These are phyloP conservation scores for Monosporascus sp. DNA, from an alignment of 2,329 filamentous ascomycete species.

Conservation along the genomic window DNA sequence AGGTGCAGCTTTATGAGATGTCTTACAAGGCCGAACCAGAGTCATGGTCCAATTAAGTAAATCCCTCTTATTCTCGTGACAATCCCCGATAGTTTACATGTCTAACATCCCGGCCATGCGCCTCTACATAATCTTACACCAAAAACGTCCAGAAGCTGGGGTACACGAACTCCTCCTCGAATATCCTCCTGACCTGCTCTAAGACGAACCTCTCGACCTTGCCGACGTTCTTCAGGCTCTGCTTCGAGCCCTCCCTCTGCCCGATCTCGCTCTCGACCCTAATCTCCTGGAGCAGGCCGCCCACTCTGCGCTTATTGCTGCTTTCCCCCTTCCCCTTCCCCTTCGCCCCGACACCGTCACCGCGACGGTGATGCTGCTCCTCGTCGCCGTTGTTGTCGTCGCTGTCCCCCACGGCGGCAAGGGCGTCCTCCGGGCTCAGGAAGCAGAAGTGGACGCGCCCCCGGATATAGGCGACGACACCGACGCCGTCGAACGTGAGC, in stretches of 20 bases:
- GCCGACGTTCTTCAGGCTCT: slow-evolving; percentile 95
- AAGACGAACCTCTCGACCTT: slow-evolving; percentile 98
- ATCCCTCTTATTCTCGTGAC: neutral
- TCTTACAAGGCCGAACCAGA: too few relatives aligned
- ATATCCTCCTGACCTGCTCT: slow-evolving; percentile 92
- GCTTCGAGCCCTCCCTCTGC: slow-evolving; percentile 82
- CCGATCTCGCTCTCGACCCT: slow-evolving; percentile 97
- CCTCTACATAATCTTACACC: slow-evolving; percentile 45
- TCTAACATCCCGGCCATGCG: neutral
- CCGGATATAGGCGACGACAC: slow-evolving; percentile 85
- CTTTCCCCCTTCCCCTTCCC: slow-evolving; percentile 21
- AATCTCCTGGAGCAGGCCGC: slow-evolving; percentile 84
- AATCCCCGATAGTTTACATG: neutral
- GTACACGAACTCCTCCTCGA: slow-evolving; percentile 98
- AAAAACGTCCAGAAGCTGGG: slow-evolving; percentile 98
- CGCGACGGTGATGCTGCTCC: slow-evolving; percentile 26
- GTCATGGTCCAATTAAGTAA: too few relatives aligned
- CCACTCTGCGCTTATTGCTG: slow-evolving; percentile 42
- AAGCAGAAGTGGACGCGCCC: slow-evolving; percentile 92
- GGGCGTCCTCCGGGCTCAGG: slow-evolving; percentile 82
- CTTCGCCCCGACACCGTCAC: slow-evolving; percentile 28
- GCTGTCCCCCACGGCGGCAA: slow-evolving; percentile 58
- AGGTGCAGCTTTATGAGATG: too few relatives aligned
- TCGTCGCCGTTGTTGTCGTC: slow-evolving; percentile 19
- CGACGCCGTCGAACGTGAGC: slow-evolving; percentile 89